A percentile compares a stretch with the other conserved stretches of the same genome.
phyloP scores from a whole-genome alignment of 2,329 filamentous ascomycete species.

The Pyrenophora tritici-repentis region DNA sequence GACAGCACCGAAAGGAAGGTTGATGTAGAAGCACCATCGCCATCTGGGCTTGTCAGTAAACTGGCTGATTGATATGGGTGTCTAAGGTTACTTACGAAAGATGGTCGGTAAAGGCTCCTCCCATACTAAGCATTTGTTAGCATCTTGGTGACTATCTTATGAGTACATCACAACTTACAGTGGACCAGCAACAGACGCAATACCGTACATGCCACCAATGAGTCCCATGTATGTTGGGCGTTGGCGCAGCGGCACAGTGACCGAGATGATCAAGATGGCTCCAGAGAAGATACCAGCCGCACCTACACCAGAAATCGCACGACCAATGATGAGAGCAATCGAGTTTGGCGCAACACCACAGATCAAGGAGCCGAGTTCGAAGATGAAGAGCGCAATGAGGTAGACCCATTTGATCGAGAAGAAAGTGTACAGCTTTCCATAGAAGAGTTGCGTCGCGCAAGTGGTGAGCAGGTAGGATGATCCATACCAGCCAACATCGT shows the following conservation, averaged over 20 bases:
- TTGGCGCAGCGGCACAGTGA: conserved; percentile 51
- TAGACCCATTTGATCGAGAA: conserved; percentile 56
- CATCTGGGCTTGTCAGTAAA: conserved; percentile 27
- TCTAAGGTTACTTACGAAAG: conserved; percentile 18
- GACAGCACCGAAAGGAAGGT: conserved; percentile 57
- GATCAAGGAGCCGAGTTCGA: conserved; percentile 58
- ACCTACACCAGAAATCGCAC: conserved; percentile 57
- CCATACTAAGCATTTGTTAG: conserved; percentile 46
- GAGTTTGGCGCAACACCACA: conserved; percentile 58
- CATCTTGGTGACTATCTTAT: not conserved
- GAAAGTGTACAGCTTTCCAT: conserved; percentile 53
- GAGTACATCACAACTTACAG: conserved; percentile 39
- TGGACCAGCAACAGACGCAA: conserved; percentile 55
- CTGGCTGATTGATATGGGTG: not conserved
- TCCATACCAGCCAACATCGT: conserved; percentile 55
- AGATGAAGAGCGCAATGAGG: conserved; percentile 52
- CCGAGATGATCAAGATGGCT: conserved; percentile 54
- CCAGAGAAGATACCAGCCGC: conserved; percentile 57
- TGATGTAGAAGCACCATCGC: conserved; percentile 55
- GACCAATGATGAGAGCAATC: conserved; percentile 56
- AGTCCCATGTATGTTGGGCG: conserved; percentile 57
- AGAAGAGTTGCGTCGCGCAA: conserved; percentile 48
- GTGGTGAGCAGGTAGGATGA: conserved; percentile 51
- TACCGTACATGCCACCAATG: conserved; percentile 56
- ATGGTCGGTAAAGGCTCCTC: conserved; percentile 53